A percentile compares a stretch with the other conserved stretches of the same genome.
These are phyloP conservation scores for Fusarium mundagurra DNA, from an alignment of 2,329 filamentous ascomycete genomes.

Conservation along the genomic window DNA sequence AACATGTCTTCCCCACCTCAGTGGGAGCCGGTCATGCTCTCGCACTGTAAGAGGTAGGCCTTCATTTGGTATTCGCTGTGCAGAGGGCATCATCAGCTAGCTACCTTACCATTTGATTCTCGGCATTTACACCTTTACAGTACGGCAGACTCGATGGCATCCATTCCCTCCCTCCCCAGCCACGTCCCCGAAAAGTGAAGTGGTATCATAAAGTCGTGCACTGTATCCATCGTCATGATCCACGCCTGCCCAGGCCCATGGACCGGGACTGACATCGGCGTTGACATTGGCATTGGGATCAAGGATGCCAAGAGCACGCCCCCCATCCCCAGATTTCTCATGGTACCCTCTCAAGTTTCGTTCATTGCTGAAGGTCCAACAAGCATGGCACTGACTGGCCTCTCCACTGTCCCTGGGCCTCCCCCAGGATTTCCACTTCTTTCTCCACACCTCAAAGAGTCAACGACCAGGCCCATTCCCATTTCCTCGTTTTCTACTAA, in stretches of 20 bases:
- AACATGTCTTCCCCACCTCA: slow-evolving; percentile 9
- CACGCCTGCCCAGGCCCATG: slow-evolving; percentile 6
- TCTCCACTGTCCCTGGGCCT: slow-evolving; percentile 37
- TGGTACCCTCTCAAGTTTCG: not conserved
- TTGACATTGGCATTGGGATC: not conserved
- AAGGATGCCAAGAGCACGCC: slow-evolving; percentile 21
- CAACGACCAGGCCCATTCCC: slow-evolving; percentile 24
- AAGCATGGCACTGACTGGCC: slow-evolving; percentile 32
- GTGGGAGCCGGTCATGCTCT: slow-evolving; percentile 13
- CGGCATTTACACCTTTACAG: not conserved
- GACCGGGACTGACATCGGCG: not conserved
- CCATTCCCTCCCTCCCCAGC: not conserved
- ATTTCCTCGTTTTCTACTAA: slow-evolving; percentile 41
- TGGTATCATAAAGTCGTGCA: slow-evolving; percentile 12
- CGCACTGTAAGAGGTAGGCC: slow-evolving; percentile 13
- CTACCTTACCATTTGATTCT: not conserved
- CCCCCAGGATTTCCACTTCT: slow-evolving; percentile 44
- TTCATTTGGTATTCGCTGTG: not conserved
- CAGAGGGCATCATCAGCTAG: not conserved
- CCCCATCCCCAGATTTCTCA: slow-evolving; percentile 14
- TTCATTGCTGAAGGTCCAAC: not conserved
- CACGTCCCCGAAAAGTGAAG: slow-evolving; percentile 4
- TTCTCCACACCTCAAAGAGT: slow-evolving; percentile 38
- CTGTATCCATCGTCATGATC: slow-evolving; percentile 30
- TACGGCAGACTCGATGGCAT: not conserved